Conservation (phyloP, 371 early-diverging fungal species). For the Blakeslea trispora region DNA sequence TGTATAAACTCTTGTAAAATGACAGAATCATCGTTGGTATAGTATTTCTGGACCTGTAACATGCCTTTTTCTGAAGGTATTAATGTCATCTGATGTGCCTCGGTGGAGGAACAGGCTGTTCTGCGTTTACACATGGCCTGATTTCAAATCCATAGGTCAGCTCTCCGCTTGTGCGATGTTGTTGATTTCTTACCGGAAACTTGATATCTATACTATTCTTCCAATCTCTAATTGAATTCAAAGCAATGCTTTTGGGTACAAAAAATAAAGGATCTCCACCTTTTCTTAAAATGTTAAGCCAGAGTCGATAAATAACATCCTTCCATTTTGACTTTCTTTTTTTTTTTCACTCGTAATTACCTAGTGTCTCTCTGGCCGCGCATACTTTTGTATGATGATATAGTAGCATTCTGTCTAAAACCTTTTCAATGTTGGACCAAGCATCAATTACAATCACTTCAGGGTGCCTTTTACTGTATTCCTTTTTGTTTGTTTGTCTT, state of each 20-base stretch:
- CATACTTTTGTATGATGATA: conserved; percentile 26
- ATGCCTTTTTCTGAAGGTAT: conserved; percentile 33
- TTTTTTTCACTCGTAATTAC: conserved; percentile 7
- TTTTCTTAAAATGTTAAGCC: background rate
- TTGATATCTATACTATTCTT: conserved; percentile 17
- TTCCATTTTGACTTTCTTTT: background rate
- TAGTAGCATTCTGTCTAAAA: conserved; percentile 37
- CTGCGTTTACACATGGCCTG: conserved; percentile 49
- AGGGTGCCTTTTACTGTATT: conserved; percentile 33
- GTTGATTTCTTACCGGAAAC: conserved; percentile 32
- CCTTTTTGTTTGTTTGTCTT: conserved; percentile 7
- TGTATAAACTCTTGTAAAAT: conserved; percentile 53
- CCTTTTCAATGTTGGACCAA: conserved; percentile 39
- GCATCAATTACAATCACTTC: conserved; percentile 37
- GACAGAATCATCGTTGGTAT: conserved; percentile 28
- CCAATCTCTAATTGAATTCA: conserved; percentile 24
- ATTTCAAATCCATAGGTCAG: too few species aligned
- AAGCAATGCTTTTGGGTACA: conserved; percentile 26
- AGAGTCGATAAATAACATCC: too few species aligned
- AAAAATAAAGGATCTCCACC: conserved; percentile 27
- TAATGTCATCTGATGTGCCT: conserved; percentile 49
- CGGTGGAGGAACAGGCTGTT: conserved; percentile 46
- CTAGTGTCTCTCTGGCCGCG: conserved; percentile 9
- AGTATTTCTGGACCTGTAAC: conserved; percentile 18
- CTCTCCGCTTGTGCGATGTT: too few species aligned